These are phyloP conservation scores for Phytophthora nicotianae DNA, from an alignment of 352 stramenopile genomes.

Conservation along the genomic window DNA sequence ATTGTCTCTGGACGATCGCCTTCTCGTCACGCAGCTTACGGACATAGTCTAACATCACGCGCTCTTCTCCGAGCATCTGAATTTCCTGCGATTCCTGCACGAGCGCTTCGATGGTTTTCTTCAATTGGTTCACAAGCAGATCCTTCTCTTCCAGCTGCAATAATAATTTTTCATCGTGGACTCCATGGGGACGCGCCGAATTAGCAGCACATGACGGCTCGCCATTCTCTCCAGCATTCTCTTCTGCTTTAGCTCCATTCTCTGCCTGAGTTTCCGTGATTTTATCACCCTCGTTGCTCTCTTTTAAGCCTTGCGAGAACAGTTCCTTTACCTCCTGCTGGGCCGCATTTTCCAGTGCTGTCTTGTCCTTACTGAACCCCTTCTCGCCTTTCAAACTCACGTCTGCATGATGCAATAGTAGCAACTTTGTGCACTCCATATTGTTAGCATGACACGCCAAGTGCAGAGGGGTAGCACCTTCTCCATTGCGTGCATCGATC, in stretches of 20 bases:
- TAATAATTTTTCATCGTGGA: conserved; percentile 39
- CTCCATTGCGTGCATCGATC: conserved; percentile 60
- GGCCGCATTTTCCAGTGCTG: conserved; percentile 57
- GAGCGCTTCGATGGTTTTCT: conserved; percentile 78
- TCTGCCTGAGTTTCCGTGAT: background rate
- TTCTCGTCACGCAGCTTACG: conserved; percentile 86
- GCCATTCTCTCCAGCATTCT: background rate
- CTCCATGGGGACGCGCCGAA: conserved; percentile 33
- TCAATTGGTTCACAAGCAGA: conserved; percentile 77
- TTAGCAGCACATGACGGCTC: conserved; percentile 6
- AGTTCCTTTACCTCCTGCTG: conserved; percentile 50
- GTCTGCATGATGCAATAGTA: conserved; percentile 57
- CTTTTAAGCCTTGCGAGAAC: conserved; percentile 22
- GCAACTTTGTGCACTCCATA: conserved; percentile 54
- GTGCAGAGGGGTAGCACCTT: conserved; percentile 81
- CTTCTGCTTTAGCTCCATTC: conserved; percentile 1
- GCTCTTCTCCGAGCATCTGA: conserved; percentile 79
- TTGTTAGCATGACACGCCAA: conserved; percentile 66
- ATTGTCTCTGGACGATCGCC: conserved; percentile 55
- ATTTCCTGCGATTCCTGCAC: conserved; percentile 79
- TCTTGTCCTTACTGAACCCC: conserved; percentile 65
- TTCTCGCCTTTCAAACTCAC: conserved; percentile 44
- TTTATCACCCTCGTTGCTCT: conserved; percentile 1
- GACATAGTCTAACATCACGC: conserved; percentile 83
- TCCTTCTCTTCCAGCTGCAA: conserved; percentile 87